A percentile compares a stretch with the other conserved stretches of the same genome.
phyloP scores from a whole-genome alignment of 2,329 filamentous ascomycete species.

The Nemania diffusa region DNA sequence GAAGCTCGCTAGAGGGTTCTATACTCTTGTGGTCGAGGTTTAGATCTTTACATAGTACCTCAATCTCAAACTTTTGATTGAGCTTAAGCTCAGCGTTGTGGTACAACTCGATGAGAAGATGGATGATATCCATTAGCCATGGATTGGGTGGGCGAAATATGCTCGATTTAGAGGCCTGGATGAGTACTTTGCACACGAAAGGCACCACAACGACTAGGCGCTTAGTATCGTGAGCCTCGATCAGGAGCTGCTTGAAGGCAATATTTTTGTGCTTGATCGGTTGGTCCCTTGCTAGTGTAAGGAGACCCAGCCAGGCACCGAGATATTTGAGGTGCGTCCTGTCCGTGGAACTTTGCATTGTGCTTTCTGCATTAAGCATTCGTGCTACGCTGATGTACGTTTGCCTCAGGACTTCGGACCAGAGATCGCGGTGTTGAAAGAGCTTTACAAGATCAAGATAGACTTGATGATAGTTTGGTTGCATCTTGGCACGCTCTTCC shows the following conservation, averaged over 20 bases:
- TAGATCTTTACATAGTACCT: constrained; percentile 93
- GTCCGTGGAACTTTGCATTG: constrained; percentile 84
- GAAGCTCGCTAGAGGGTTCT: constrained; percentile 85
- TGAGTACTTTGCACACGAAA: constrained; percentile 95
- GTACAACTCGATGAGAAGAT: constrained; percentile 91
- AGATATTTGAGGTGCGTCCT: constrained; percentile 91
- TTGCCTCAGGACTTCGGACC: constrained; percentile 90
- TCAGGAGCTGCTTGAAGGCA: constrained; percentile 93
- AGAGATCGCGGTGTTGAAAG: constrained; percentile 81
- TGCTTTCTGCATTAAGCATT: constrained; percentile 90
- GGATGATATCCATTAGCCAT: constrained; percentile 96
- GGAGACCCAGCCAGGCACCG: constrained; percentile 89
- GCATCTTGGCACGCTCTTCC: constrained; percentile 94
- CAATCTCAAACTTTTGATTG: constrained; percentile 98
- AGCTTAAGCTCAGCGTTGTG: constrained; percentile 92
- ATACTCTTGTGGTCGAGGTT: constrained; percentile 93
- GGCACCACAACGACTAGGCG: constrained; percentile 92
- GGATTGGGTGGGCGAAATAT: constrained; percentile 96
- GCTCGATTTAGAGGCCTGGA: constrained; percentile 83
- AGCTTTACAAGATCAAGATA: constrained; percentile 90
- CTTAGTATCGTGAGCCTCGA: constrained; percentile 94
- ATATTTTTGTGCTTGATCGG: constrained; percentile 97
- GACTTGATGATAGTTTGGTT: constrained; percentile 94
- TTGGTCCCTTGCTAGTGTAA: constrained; percentile 93
- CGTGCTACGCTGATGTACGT: constrained; percentile 88